A percentile compares a stretch with the other conserved stretches of the same genome.
Conservation (phyloP, 805 yeast genomes). For the Hagleromyces aurorensis region DNA sequence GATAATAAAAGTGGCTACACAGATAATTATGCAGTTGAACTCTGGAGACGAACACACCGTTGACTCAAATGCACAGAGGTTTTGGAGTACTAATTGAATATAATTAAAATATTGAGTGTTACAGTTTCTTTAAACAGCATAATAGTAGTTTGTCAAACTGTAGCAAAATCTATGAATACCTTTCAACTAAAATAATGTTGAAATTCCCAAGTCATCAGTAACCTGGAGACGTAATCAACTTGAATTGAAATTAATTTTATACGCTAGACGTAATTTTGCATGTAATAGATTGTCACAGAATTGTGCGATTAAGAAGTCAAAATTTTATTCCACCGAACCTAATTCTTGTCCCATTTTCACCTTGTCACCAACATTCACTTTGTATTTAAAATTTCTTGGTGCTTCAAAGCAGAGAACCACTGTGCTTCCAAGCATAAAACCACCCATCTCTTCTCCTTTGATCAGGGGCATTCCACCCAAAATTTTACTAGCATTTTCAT, state of each 20-base stretch:
- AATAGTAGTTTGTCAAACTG: no score
- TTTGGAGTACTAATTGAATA: no score
- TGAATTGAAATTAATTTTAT: no score
- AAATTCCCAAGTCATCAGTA: no score
- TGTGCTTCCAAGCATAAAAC: constrained; percentile 91
- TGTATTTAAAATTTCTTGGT: constrained; percentile 69
- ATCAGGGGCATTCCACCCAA: constrained; percentile 82
- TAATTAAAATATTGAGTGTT: no score
- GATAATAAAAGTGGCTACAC: constrained; percentile 18
- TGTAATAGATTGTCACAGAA: not conserved
- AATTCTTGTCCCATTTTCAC: constrained; percentile 80
- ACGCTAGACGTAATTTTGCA: not conserved
- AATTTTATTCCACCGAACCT: constrained; percentile 35
- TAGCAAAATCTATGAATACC: no score
- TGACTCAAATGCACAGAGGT: no score
- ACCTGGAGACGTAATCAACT: no score
- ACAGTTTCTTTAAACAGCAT: no score
- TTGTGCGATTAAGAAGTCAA: no score
- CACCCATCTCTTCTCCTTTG: constrained; percentile 95
- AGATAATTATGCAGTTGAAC: constrained; percentile 19
- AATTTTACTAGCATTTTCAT: constrained; percentile 64
- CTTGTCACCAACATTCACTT: constrained; percentile 60
- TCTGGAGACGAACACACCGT: constrained; percentile 20
- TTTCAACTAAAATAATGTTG: no score
- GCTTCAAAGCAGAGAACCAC: constrained; percentile 97